Evolutionary conservation across 2,329 filamentous ascomycete genomes (phyloP), one percentile per base, ranked within the genome.

Genomic region (Plenodomus tracheiphilus): DNA sequence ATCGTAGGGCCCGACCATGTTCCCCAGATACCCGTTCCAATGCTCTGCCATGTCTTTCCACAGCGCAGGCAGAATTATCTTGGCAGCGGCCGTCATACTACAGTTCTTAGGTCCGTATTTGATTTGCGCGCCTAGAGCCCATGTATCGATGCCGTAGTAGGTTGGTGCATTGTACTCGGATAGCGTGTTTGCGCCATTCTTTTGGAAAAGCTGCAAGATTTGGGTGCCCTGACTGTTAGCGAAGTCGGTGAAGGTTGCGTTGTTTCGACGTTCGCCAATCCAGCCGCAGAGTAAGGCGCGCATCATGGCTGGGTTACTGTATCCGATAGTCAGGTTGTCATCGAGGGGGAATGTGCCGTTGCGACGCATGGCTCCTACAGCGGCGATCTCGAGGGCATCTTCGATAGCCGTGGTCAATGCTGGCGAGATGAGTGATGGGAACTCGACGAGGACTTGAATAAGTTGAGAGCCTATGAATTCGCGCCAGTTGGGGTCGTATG

Each of bases 271-370:
- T 3, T 64, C 45, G 1, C 75, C 75, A n/a, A 75, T 69, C 74
- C 75, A 77, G 9, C 74, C 73, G 2, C 74, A 69, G 2, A 65
- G 65, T 37, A 73, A 65, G 2, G 69, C 68, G 3, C 75, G 68
- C 74, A 77, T 77, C 25, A 76, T 61, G 1, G 37, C 60, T 1
- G 76, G 76, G 52, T 79, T 79, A 0, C 71, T 71, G 55, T 77
- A 77, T 0, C 61, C 73, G 0, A 74, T 52, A 7, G 68, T 70
- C 4, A 74, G 56, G 51, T 76, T 76, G 52, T 78, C 75, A 34
- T 45, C 42, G 3, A 37, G 37, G 0, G 73, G 74, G 34, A 60
- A 74, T 1, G 70, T 69, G 2, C 74, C 73, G 41, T 76, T 75
- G 21, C 74, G 70, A 4, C 73, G 66, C 70, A 75, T 75, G 13